Conservation (phyloP, 2,329 filamentous ascomycete genomes). For the Aspergillus spinulosporus region DNA sequence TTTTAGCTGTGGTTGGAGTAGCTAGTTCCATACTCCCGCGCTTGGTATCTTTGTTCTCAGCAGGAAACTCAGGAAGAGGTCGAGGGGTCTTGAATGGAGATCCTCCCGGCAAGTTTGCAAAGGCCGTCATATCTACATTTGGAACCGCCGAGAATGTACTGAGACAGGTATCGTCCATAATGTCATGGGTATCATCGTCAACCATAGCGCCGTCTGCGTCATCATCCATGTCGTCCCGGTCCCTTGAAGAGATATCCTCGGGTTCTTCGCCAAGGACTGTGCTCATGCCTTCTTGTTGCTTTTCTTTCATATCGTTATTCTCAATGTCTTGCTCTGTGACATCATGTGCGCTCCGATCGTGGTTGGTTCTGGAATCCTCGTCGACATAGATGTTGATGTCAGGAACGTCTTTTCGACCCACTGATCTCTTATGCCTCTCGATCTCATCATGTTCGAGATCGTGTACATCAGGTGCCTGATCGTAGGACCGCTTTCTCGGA, state of each 20-base stretch:
- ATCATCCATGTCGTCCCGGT: slow-evolving; percentile 18
- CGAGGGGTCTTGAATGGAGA: slow-evolving; percentile 56
- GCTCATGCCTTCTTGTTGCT: slow-evolving; percentile 45
- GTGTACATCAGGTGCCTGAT: slow-evolving; percentile 21
- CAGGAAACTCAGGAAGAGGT: slow-evolving; percentile 46
- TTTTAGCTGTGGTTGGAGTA: slow-evolving; percentile 54
- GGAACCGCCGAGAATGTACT: slow-evolving; percentile 88
- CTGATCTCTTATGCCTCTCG: slow-evolving; percentile 32
- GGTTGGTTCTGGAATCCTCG: slow-evolving; percentile 27
- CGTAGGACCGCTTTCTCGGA: slow-evolving; percentile 27
- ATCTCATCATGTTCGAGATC: slow-evolving; percentile 14
- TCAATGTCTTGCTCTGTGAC: slow-evolving; percentile 26
- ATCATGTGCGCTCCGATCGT: slow-evolving; percentile 22
- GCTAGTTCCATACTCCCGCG: slow-evolving; percentile 23
- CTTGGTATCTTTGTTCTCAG: slow-evolving; percentile 12
- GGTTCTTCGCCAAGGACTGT: slow-evolving; percentile 36
- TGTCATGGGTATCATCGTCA: slow-evolving; percentile 30
- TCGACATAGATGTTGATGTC: slow-evolving; percentile 31
- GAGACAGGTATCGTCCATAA: slow-evolving; percentile 56
- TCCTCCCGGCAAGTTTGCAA: slow-evolving; percentile 67
- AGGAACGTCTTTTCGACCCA: slow-evolving; percentile 23
- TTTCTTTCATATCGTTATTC: slow-evolving; percentile 41
- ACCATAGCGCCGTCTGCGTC: slow-evolving; percentile 31
- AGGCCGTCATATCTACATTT: slow-evolving; percentile 72
- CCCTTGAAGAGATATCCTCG: slow-evolving; percentile 22